A percentile compares a stretch with the other conserved stretches of the same genome.
These are phyloP conservation scores for Pestalotiopsis sp. DNA, from an alignment of 2,329 filamentous ascomycete genomes.

Conservation along the genomic window DNA sequence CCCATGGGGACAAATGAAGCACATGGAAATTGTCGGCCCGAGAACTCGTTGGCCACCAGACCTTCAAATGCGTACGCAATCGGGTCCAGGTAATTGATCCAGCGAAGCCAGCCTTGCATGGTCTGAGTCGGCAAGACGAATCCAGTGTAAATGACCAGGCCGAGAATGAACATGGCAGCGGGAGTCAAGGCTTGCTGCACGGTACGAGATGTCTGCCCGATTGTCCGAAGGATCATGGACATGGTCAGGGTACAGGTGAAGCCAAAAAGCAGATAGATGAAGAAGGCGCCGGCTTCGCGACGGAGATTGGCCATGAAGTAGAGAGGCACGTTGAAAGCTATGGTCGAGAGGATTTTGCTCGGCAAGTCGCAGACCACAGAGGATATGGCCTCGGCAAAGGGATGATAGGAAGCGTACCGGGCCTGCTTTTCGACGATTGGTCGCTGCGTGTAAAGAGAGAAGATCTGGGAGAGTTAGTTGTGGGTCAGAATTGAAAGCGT, in stretches of 20 bases:
- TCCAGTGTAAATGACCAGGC: conserved; percentile 69
- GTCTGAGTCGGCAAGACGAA: conserved; percentile 65
- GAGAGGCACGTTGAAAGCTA: conserved; percentile 76
- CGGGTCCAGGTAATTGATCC: conserved; percentile 80
- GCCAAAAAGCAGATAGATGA: conserved; percentile 78
- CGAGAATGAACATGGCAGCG: conserved; percentile 61
- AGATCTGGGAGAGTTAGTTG: conserved; percentile 64
- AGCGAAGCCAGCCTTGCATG: conserved; percentile 78
- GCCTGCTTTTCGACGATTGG: conserved; percentile 89
- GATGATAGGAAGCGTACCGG: conserved; percentile 88
- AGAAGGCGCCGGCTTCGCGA: conserved; percentile 73
- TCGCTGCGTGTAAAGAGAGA: conserved; percentile 82
- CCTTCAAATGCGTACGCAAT: conserved; percentile 78
- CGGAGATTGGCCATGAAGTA: conserved; percentile 88
- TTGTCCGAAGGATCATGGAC: conserved; percentile 82
- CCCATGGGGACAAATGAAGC: conserved; percentile 52
- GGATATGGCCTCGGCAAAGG: conserved; percentile 78
- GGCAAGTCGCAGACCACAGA: conserved; percentile 86
- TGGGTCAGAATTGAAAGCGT: conserved; percentile 59
- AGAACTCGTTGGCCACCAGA: conserved; percentile 82
- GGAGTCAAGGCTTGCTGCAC: conserved; percentile 63
- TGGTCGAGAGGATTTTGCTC: conserved; percentile 71
- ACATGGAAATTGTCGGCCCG: conserved; percentile 60
- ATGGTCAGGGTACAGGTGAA: conserved; percentile 74
- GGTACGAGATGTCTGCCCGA: conserved; percentile 72